Base-by-base conservation (phyloP, 1,139 yeast genomes). In the Geotrichum reessii region DNA sequence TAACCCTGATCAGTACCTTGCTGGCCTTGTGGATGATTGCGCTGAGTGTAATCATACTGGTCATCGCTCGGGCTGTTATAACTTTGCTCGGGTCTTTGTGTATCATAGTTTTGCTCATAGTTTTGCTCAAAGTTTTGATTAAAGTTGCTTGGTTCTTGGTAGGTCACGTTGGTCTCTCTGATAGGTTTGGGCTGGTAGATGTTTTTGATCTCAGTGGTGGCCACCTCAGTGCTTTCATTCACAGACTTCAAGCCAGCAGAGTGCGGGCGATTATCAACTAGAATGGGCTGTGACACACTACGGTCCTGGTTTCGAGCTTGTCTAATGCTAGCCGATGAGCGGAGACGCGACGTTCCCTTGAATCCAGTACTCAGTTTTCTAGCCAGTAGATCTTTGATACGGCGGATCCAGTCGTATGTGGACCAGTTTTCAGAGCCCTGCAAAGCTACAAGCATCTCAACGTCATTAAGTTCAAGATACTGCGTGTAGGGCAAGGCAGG, bases 401-500 rank as follows among this genome's bases (percentile, higher is more conserved):
- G 81, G 0, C 66, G 65, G 61, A 80, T 79, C 98, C 98, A 93
- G 44, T 83, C 82, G 25, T 80, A 76, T 21, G 81, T 79, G 55
- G 83, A 78, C 97, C 97, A 92, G 33, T 70, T 63, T 28, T 70
- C 69, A 49, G 81, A 74, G 4, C 75, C 71, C 8, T 77, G 71
- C 40, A 76, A 71, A 0, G 80, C 71, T 0, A 69, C 72, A 28
- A 83, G 67, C 62, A 77, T 70, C 42, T 77, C 66, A 42, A 84
- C 66, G 63, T 86, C 92, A 27, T 79, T 78, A 3, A 82, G 77
- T 60, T 83, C 84, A 51, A 92, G 77, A 72, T 92, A 93, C 71
- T 92, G 95, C 19, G 90, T 88, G 63, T 82, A 82, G 0, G 98
- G 98, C 63, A 92, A 78, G 1, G 93, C 88, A 0, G 99, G 99